Evolutionary conservation across 2,329 filamentous ascomycete species (phyloP).

Genomic region (Aspergillus quadrilineatus): DNA sequence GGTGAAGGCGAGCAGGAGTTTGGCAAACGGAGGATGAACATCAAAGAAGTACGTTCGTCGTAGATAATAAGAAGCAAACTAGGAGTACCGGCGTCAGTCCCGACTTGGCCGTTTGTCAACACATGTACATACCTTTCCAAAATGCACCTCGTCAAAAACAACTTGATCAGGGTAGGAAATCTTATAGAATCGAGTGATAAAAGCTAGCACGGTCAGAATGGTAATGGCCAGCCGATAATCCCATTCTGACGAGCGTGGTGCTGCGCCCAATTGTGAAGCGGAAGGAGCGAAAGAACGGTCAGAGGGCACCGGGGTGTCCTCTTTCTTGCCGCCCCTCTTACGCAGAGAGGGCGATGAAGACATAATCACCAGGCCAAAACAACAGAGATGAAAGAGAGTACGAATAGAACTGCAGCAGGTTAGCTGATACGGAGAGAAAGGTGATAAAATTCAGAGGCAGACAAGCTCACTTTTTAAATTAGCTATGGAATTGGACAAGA

Average conservation of each 20-base stretch:
- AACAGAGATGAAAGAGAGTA: constrained; percentile 16
- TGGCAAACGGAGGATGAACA: constrained; percentile 96
- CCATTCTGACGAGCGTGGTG: constrained; percentile 58
- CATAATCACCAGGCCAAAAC: constrained; percentile 28
- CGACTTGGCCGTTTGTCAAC: constrained; percentile 1
- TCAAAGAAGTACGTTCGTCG: constrained; percentile 99
- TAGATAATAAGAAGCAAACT: constrained; percentile 71
- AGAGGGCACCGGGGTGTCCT: constrained; percentile 27
- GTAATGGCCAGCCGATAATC: constrained; percentile 78
- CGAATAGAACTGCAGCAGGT: constrained; percentile 16
- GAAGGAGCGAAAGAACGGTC: constrained; percentile 25
- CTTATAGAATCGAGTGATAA: constrained; percentile 91
- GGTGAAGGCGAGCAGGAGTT: constrained; percentile 94
- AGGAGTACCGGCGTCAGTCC: constrained; percentile 20
- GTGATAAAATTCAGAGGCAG: not conserved
- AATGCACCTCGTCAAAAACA: constrained; percentile 98
- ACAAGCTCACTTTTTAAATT: constrained; percentile 10
- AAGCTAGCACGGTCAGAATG: constrained; percentile 78
- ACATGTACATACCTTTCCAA: constrained; percentile 78
- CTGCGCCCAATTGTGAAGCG: constrained; percentile 13
- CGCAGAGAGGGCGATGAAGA: constrained; percentile 40
- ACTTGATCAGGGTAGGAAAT: constrained; percentile 95
- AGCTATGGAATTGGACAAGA: constrained; percentile 16
- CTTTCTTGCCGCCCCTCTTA: constrained; percentile 44
- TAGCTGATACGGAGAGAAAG: constrained; percentile 2